Evolutionary conservation across 805 yeast genomes (phyloP).

Genomic region (Candida easanensis): DNA sequence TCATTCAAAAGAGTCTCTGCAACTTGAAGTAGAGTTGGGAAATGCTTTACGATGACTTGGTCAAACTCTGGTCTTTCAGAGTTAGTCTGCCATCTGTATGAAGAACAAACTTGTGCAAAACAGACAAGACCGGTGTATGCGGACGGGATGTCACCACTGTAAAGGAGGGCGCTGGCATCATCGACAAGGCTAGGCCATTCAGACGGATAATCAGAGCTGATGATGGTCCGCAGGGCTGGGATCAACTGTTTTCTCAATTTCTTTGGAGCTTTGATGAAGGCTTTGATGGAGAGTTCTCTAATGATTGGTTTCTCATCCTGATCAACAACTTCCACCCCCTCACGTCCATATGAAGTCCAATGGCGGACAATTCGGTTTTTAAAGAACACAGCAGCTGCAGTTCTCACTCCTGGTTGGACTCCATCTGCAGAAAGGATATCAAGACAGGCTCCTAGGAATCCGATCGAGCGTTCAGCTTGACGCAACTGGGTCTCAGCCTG

Average conservation of each 20-base stretch:
- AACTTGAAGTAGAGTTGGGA: slow-evolving; percentile 63
- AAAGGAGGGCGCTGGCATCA: slow-evolving; percentile 43
- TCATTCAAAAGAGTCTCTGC: slow-evolving; percentile 53
- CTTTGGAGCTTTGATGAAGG: slow-evolving; percentile 50
- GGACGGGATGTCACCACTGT: slow-evolving; percentile 38
- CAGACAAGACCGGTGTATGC: slow-evolving; percentile 68
- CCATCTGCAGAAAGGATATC: slow-evolving; percentile 61
- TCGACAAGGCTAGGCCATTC: slow-evolving; percentile 56
- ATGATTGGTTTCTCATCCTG: slow-evolving; percentile 73
- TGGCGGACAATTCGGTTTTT: slow-evolving; percentile 67
- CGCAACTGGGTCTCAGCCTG: slow-evolving; percentile 70
- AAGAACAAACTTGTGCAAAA: slow-evolving; percentile 64
- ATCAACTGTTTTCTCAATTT: slow-evolving; percentile 40
- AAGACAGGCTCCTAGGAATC: slow-evolving; percentile 80
- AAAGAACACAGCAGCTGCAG: slow-evolving; percentile 79
- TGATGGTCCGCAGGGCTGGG: slow-evolving; percentile 53
- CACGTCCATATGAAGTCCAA: slow-evolving; percentile 47
- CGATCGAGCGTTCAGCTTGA: slow-evolving; percentile 55
- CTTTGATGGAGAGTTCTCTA: slow-evolving; percentile 63
- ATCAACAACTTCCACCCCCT: slow-evolving; percentile 43
- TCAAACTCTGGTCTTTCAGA: slow-evolving; percentile 53
- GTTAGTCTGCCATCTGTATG: slow-evolving; percentile 69
- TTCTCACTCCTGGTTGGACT: slow-evolving; percentile 49
- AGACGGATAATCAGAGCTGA: slow-evolving; percentile 47
- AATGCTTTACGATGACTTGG: slow-evolving; percentile 49